Percentiles rank a stretch among this genome's conserved stretches.
These are phyloP conservation scores for Coniochaeta sp. DNA, from an alignment of 2,329 filamentous ascomycete species.

Conservation along the genomic window DNA sequence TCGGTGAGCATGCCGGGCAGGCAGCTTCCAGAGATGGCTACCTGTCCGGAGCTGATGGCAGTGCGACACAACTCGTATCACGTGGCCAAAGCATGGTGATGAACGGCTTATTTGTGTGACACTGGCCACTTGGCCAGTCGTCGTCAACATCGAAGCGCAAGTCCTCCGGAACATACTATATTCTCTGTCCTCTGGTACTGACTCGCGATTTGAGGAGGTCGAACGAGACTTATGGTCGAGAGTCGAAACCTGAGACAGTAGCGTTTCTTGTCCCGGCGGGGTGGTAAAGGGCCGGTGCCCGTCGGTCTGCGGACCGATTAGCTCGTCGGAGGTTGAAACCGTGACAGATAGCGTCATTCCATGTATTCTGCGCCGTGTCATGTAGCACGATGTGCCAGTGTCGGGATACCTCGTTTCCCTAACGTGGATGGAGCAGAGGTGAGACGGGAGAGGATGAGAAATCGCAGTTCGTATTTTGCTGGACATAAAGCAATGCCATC, in stretches of 20 bases:
- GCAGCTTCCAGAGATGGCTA: not conserved
- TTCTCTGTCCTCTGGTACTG: not conserved
- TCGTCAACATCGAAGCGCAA: no score
- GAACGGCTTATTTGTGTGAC: no score
- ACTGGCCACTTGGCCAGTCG: no score
- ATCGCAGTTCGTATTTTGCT: not conserved
- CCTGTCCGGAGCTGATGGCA: not conserved
- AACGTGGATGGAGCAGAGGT: not conserved
- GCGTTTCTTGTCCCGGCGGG: not conserved
- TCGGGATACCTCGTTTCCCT: no score
- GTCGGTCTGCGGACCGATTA: not conserved
- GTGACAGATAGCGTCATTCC: not conserved
- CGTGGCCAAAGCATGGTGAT: not conserved
- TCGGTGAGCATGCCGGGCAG: not conserved
- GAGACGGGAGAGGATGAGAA: not conserved
- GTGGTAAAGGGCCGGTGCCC: not conserved
- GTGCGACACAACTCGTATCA: not conserved
- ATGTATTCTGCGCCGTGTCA: no score
- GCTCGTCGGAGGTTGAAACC: not conserved
- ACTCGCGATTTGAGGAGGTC: not conserved
- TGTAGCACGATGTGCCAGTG: no score
- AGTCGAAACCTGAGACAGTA: not conserved
- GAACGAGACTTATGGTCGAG: not conserved
- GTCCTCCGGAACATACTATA: no score
- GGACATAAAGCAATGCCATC: not conserved